These are phyloP conservation scores for Epichloe brachyelytri DNA, from an alignment of 2,329 filamentous ascomycete species.

Conservation along the genomic window DNA sequence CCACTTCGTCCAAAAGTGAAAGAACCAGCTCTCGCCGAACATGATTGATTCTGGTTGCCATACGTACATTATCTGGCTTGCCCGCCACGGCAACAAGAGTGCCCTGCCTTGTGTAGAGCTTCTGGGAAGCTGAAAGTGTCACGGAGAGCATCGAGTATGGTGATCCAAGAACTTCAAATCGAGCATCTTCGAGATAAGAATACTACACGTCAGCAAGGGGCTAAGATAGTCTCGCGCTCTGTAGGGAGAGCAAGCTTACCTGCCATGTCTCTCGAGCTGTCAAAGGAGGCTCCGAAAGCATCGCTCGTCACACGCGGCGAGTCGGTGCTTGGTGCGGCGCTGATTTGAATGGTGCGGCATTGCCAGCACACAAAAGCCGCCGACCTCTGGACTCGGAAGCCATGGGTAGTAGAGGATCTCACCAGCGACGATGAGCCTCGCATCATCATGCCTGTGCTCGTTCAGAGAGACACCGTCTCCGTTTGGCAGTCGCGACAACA, in stretches of 20 bases:
- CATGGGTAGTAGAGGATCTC: constrained; percentile 22
- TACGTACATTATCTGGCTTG: constrained; percentile 87
- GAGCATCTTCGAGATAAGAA: constrained; percentile 54
- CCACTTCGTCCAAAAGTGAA: background rate
- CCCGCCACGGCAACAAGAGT: constrained; percentile 84
- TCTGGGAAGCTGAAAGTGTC: constrained; percentile 82
- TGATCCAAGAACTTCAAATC: constrained; percentile 84
- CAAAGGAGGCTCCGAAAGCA: constrained; percentile 39
- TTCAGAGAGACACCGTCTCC: background rate
- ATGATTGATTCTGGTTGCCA: constrained; percentile 11
- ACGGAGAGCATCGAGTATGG: constrained; percentile 92
- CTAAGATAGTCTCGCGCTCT: background rate
- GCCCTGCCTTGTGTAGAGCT: constrained; percentile 82
- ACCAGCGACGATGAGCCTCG: constrained; percentile 29
- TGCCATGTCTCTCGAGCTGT: constrained; percentile 33
- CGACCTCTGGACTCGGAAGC: constrained; percentile 15
- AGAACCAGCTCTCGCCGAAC: background rate
- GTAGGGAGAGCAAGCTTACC: constrained; percentile 25
- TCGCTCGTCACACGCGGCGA: constrained; percentile 37
- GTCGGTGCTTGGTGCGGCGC: constrained; percentile 44
- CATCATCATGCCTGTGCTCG: constrained; percentile 20
- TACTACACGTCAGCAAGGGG: background rate
- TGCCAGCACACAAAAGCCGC: constrained; percentile 35
- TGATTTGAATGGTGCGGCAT: constrained; percentile 51
- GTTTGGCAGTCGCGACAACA: no score